Evolutionary conservation across 2,329 filamentous ascomycete genomes (phyloP), one percentile per base, ranked within the genome.

Genomic region (Bretziella fagacearum): DNA sequence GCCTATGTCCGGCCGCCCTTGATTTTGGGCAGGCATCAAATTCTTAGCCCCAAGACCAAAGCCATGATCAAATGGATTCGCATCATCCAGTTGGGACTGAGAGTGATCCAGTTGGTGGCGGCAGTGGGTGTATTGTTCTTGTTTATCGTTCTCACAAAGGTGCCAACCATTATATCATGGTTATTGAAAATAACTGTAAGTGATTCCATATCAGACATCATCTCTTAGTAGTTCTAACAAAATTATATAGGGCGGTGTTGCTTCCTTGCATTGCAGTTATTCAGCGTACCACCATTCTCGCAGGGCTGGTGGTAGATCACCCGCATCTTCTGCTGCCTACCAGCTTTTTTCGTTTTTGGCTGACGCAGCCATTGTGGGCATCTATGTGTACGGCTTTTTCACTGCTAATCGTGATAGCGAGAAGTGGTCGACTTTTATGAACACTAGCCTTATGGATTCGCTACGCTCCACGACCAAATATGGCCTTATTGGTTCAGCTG

Each of bases 301-400:
- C 26, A 74, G 79, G 30, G 73, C 83, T 1, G 76, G 75, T 41
- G 73, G 70, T 37, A 77, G 86, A 44, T 77, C 86, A 0, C 79
- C 89, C 0, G 79, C 70, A 3, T 93, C 84, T 18, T 84, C 85
- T 15, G 79, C 84, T 11, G 89, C 84, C 53, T 96, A 96, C 62
- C 85, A 93, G 62, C 64, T 91, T 49, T 96, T 95, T 59, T 77
- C 86, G 2, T 69, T 74, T 8, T 64, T 85, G 36, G 73, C 81
- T 35, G 89, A 96, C 59, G 56, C 76, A 11, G 64, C 63, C 8
- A 62, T 72, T 37, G 54, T 73, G 22, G 67, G 71, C 6, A 62
- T 79, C 30, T 80, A 74, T 56, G 65, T 66, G 5, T 79, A 74
- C 52, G 70, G 70, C 5, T 66, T 65, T 2, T 57, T 72, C 39